A percentile compares a stretch with the other conserved stretches of the same genome.
Evolutionary conservation across 1,139 yeast species (phyloP).

Genomic region (Hyphopichia wangnamkhiaoensis): DNA sequence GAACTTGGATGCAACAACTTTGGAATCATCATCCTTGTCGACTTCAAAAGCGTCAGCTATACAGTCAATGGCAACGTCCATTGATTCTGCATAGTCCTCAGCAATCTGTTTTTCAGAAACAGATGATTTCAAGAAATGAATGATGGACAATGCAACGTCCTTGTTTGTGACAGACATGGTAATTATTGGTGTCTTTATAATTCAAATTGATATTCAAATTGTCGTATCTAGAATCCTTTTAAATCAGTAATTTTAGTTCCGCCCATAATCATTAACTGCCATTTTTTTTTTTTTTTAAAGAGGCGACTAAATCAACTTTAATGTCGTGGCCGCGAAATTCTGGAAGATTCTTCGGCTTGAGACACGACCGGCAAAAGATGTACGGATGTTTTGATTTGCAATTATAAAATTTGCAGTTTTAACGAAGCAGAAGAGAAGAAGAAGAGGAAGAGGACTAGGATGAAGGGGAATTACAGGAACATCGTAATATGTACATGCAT

Average conservation of each 20-base stretch:
- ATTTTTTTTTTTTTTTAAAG: neutral
- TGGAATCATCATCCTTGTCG: constrained; percentile 46
- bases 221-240: neutral
- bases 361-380: neutral
- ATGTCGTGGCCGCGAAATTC: constrained; percentile 1
- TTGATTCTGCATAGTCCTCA: constrained; percentile 84
- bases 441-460: too few species aligned
- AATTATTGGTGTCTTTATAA: neutral
- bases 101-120: constrained; percentile 64
- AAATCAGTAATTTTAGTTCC: neutral
- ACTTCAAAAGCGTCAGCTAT: constrained; percentile 85
- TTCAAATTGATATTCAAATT: neutral
- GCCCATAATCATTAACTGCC: neutral
- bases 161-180: constrained; percentile 42
- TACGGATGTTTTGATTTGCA: neutral
- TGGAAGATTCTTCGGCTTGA: constrained; percentile 1
- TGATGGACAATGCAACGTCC: constrained; percentile 74
- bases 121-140: constrained; percentile 66
- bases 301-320: too few species aligned
- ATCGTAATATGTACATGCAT: too few species aligned
- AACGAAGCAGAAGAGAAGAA: too few species aligned
- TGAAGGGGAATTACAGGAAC: too few species aligned
- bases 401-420: neutral
- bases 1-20: constrained; percentile 37
- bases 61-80: constrained; percentile 94